Base-by-base conservation (phyloP, 305 asterid genomes). In the Stenogyne calaminthoides region DNA sequence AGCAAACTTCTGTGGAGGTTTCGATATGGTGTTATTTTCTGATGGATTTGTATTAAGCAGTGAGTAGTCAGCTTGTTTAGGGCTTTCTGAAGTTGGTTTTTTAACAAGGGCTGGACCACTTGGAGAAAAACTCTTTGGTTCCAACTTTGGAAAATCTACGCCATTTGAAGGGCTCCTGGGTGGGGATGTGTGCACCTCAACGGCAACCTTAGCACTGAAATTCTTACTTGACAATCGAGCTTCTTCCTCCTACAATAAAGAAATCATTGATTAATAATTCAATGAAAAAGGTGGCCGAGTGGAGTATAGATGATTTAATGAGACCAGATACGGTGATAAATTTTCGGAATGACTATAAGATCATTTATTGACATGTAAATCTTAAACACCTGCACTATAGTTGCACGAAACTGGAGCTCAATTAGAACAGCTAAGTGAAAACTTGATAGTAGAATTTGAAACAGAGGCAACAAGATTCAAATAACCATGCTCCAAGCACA, bases 151-250 rank as follows among this genome's bases (percentile, higher is more conserved):
- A 49, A 71, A 79, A 70, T 72, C 54, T 11, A 62, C 61, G 73
- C 63, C 77, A 77, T 86, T 86, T 63, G 84, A 88, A 69, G 85
- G 91, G 84, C 86, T 87, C 80, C 81, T 76, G 46, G 89, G 85
- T 12, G 78, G 52, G 15, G 69, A 74, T 3, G 61, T 69, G 66
- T 76, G 86, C 19, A 37, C 72, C 20, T 77, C 83, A 9, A 74
- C 82, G 12, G 63, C 18, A 16, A 58, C 80, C 79, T 84, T 88
- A 40, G 64, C 67, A 37, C 67, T 69, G n/a, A 47, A 61, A 16
- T 8, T 51, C 27, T 40, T 69, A 22, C 40, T 70, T 12, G 42
- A 14, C 61, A 88, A 77, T 59, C 74, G 76, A 66, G 78, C 78
- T 58, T 76, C 85, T 73, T 83, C 88, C 57, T 80, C 91, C 97